These are phyloP conservation scores for Phylloboletellus chloephorus DNA, from an alignment of 1,284 basidiomycete species.

Conservation along the genomic window DNA sequence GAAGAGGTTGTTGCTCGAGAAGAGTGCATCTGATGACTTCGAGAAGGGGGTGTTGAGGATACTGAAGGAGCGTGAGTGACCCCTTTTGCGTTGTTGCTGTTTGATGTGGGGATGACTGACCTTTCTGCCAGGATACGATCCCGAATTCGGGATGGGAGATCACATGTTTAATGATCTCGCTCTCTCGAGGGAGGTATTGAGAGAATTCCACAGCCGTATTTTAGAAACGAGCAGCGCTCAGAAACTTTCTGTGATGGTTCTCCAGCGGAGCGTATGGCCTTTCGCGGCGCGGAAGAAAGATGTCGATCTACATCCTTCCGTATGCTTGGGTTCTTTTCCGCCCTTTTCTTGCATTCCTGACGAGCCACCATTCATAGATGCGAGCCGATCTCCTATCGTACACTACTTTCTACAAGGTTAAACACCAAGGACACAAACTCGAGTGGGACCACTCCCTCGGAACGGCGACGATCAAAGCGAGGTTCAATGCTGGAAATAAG, in stretches of 20 bases:
- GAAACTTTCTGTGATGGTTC: slow-evolving; percentile 61
- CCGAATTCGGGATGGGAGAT: slow-evolving; percentile 83
- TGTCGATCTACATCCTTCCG: slow-evolving; percentile 48
- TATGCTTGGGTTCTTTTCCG: slow-evolving; percentile 30
- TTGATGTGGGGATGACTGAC: background rate
- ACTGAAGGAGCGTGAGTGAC: slow-evolving; percentile 72
- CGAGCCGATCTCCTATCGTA: slow-evolving; percentile 62
- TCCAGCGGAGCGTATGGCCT: slow-evolving; percentile 75
- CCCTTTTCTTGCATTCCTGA: background rate
- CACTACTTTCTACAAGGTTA: slow-evolving; percentile 64
- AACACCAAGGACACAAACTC: slow-evolving; percentile 69
- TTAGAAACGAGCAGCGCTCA: slow-evolving; percentile 30
- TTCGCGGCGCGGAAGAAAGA: slow-evolving; percentile 50
- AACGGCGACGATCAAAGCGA: slow-evolving; percentile 65
- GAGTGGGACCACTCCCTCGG: slow-evolving; percentile 83
- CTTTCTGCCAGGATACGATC: slow-evolving; percentile 64
- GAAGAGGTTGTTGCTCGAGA: slow-evolving; percentile 81
- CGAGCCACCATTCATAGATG: slow-evolving; percentile 49
- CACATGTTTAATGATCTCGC: slow-evolving; percentile 87
- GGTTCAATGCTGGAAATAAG: slow-evolving; percentile 70
- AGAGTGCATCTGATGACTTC: slow-evolving; percentile 87
- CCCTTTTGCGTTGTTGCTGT: background rate
- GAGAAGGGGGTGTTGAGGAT: slow-evolving; percentile 87
- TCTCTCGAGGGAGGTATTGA: slow-evolving; percentile 65
- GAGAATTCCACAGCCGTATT: slow-evolving; percentile 47